These are phyloP conservation scores for Aspergillus novoparasiticus DNA, from an alignment of 2,329 filamentous ascomycete species.

Conservation along the genomic window DNA sequence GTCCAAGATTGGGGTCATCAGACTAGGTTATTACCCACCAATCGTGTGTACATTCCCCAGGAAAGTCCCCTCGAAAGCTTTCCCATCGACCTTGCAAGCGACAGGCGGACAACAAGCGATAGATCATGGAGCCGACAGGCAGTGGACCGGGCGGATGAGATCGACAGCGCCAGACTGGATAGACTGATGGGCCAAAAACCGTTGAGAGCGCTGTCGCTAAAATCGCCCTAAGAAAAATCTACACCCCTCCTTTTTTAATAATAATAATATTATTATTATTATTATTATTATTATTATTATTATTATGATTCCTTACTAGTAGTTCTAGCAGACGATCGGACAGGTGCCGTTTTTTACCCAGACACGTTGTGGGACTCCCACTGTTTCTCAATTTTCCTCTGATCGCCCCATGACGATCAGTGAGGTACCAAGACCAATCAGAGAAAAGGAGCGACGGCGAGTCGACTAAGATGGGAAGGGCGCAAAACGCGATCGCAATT, in stretches of 20 bases:
- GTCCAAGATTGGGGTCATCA: not conserved
- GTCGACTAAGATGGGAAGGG: constrained; percentile 31
- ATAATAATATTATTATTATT: not conserved
- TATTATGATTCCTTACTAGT: not conserved
- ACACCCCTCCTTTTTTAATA: not conserved
- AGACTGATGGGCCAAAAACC: constrained; percentile 16
- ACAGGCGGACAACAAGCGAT: constrained; percentile 9
- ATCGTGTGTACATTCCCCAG: not conserved
- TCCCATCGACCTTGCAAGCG: constrained; percentile 7
- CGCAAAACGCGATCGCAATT: constrained; percentile 33
- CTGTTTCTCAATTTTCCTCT: constrained; percentile 7
- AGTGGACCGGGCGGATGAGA: constrained; percentile 17
- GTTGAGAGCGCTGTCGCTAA: constrained; percentile 17
- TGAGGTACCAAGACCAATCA: constrained; percentile 25
- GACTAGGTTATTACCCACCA: not conserved
- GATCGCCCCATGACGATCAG: constrained; percentile 33
- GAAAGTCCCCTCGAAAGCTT: constrained; percentile 4
- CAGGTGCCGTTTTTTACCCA: constrained; percentile 1
- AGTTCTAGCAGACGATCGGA: not conserved
- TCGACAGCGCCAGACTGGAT: constrained; percentile 19
- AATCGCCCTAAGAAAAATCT: not conserved
- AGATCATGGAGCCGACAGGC: constrained; percentile 13
- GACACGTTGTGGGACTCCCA: constrained; percentile 20
- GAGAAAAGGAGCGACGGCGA: constrained; percentile 27
- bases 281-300: not conserved